Evolutionary conservation across 352 stramenopile genomes (phyloP), one percentile per base, ranked within the genome.

Genomic region (Ophiocytium majus): DNA sequence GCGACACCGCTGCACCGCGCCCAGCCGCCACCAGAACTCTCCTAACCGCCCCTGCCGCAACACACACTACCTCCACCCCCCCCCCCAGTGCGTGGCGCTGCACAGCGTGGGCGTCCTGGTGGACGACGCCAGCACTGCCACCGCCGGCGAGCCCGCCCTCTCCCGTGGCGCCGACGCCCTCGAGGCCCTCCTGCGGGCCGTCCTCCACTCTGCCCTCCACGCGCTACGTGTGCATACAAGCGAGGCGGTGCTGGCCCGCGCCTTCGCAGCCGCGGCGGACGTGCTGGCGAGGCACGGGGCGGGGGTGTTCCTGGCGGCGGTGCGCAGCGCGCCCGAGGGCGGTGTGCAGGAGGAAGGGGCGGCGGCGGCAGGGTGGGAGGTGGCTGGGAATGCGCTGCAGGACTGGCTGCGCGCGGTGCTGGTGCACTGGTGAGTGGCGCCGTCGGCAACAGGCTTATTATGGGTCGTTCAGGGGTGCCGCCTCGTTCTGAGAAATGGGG

Each of bases 201-300:
- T 88, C 50, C 79, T 88, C 9, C 79, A 49, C 23, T n/a, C 81
- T 0, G 35, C 85, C 74, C 80, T 88, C 5, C 84, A 88, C 75
- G 84, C 84, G 33, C 66, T 88, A 34, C 81, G 71, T 71, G 84
- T 85, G 23, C 28, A 79, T 1, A 79, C 86, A 49, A 86, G 79
- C 63, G 84, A 88, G 32, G 57, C 84, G 28, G 86, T 79, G 50
- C 84, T 88, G 5, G 81, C 81, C 0, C 74, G 84, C 34, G 43
- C 84, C 50, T 88, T 88, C 43, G 84, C 83, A 57, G 84, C 79
- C 32, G 84, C 84, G 43, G 82, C 84, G 36, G 84, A 88, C 66
- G 83, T 88, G 34, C 80, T 88, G 14, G 32, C 79, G 63, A 85
- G 84, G 79, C 84, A 88, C 80, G 84, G 84, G 1, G 84, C 80